phyloP scores from a whole-genome alignment of 495 filamentous ascomycete species.

The Umbilicaria muhlenbergii region DNA sequence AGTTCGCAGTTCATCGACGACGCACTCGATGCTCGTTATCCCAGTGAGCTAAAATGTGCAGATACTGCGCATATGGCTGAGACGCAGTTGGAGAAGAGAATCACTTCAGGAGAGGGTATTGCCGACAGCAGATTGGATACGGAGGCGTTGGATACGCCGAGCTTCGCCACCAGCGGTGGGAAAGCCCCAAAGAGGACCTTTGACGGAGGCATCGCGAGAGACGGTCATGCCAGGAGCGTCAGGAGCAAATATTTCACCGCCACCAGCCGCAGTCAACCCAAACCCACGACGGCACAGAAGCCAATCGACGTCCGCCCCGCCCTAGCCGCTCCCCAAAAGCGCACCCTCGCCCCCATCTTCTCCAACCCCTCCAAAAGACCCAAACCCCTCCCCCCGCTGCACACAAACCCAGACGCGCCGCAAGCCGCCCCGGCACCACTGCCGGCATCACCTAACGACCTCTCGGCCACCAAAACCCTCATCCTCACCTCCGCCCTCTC shows the following conservation, averaged over 20 bases:
- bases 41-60: background rate
- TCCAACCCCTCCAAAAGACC: background rate
- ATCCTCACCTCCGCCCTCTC: slow-evolving; percentile 24
- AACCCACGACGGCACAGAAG: too few species aligned
- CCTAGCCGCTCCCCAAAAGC: too few species aligned
- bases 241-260: background rate
- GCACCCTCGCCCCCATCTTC: too few species aligned
- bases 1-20: background rate
- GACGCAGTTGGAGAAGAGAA: slow-evolving; percentile 13
- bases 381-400: background rate
- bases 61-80: slow-evolving; percentile 15
- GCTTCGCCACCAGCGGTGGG: slow-evolving; percentile 14
- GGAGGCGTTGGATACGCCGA: slow-evolving; percentile 12
- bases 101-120: slow-evolving; percentile 15
- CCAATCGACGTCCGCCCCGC: too few species aligned
- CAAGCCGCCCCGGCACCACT: background rate
- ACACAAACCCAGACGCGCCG: background rate
- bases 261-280: too few species aligned
- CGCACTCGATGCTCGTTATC: background rate
- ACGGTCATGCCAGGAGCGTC: background rate
- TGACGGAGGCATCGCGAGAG: slow-evolving; percentile 2
- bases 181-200: slow-evolving; percentile 7
- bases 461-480: slow-evolving; percentile 5
- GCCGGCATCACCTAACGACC: background rate
- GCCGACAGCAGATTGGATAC: slow-evolving; percentile 14